These are phyloP conservation scores for Lepidium aucheri DNA, from an alignment of 345 rosid species.

Conservation along the genomic window DNA sequence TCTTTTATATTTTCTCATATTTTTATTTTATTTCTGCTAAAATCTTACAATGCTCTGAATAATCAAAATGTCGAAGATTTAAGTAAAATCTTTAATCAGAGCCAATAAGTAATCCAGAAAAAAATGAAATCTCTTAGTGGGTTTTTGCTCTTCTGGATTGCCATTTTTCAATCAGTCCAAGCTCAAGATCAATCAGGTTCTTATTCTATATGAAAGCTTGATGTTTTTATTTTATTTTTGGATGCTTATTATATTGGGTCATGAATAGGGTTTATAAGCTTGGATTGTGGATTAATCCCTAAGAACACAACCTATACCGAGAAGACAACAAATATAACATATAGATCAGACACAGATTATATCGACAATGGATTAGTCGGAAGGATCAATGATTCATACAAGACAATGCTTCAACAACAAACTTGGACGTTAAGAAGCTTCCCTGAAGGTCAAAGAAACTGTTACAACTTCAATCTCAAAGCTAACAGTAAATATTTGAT, in stretches of 20 bases:
- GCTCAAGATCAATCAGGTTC: slow-evolving; percentile 27
- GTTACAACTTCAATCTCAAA: slow-evolving; percentile 27
- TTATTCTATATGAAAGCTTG: not conserved
- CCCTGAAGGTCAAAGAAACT: slow-evolving; percentile 27
- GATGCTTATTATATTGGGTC: not conserved
- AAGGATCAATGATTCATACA: slow-evolving; percentile 7
- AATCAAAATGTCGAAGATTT: not conserved
- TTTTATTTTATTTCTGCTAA: not conserved
- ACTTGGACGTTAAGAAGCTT: slow-evolving; percentile 25
- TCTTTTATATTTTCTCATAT: not conserved
- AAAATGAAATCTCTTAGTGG: slow-evolving; percentile 9
- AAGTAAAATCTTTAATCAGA: not conserved
- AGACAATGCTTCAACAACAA: not conserved
- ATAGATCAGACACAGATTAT: slow-evolving; percentile 15
- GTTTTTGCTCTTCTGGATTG: not conserved
- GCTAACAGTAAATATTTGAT: slow-evolving; percentile 15
- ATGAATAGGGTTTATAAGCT: slow-evolving; percentile 23
- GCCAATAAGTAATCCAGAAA: not conserved
- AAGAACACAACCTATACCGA: slow-evolving; percentile 6
- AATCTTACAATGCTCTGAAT: too few species aligned
- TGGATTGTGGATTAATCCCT: slow-evolving; percentile 24
- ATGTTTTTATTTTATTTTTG: not conserved
- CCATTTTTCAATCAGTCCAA: not conserved
- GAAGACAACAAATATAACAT: slow-evolving; percentile 13
- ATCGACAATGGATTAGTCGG: slow-evolving; percentile 18